phyloP scores from a whole-genome alignment of 768 basidiomycete genomes.

The Goffeauzyma gilvescens region DNA sequence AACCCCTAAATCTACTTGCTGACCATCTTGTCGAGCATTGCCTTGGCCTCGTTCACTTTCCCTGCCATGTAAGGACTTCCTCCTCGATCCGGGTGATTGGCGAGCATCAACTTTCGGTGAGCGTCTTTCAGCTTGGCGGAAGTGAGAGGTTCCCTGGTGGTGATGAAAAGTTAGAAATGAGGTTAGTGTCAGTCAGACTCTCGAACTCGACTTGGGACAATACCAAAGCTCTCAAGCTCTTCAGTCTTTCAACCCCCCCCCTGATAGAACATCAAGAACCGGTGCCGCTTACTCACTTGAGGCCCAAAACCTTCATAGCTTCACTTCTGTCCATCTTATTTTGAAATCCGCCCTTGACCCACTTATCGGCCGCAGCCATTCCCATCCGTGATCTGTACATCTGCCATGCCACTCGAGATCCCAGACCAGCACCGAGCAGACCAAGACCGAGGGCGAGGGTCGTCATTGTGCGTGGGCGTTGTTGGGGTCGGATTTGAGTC shows the following conservation, averaged over 20 bases:
- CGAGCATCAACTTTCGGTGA: slow-evolving; percentile 89
- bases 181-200: not conserved
- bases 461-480: too few species aligned
- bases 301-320: slow-evolving; percentile 72
- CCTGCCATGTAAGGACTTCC: slow-evolving; percentile 96
- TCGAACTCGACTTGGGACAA: not conserved
- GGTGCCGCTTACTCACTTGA: slow-evolving; percentile 48
- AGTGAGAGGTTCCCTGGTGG: slow-evolving; percentile 61
- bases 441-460: slow-evolving; percentile 26
- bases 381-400: slow-evolving; percentile 14
- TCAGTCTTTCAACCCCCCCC: not conserved
- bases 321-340: slow-evolving; percentile 91
- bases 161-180: not conserved
- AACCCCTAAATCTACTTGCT: too few species aligned
- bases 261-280: not conserved
- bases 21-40: slow-evolving; percentile 73
- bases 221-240: too few species aligned
- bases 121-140: slow-evolving; percentile 74
- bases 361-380: slow-evolving; percentile 55
- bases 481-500: too few species aligned
- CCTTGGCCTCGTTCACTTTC: slow-evolving; percentile 98
- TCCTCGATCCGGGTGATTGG: slow-evolving; percentile 95
- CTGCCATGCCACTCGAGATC: slow-evolving; percentile 21
- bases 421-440: slow-evolving; percentile 28
- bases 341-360: slow-evolving; percentile 84